Evolutionary conservation across 169 alveolate species (phyloP).

Genomic region (Plasmodium relictum): DNA sequence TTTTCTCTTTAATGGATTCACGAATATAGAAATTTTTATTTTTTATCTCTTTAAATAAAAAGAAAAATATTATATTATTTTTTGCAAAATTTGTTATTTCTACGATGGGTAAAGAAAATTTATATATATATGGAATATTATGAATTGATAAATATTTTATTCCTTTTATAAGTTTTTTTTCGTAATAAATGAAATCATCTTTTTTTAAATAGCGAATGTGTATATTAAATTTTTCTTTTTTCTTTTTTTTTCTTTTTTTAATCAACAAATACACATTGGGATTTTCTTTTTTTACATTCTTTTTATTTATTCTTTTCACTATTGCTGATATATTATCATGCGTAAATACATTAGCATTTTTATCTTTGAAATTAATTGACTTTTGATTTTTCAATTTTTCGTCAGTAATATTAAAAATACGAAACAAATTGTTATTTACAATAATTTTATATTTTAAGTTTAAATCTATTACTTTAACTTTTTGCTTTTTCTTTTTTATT

Average conservation of each 20-base stretch:
- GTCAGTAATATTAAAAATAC: neutral
- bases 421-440: slow-evolving; percentile 4
- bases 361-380: slow-evolving; percentile 6
- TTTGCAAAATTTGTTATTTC: slow-evolving; percentile 43
- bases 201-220: slow-evolving; percentile 61
- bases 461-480: slow-evolving; percentile 9
- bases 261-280: slow-evolving; percentile 19
- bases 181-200: slow-evolving; percentile 23
- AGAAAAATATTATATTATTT: slow-evolving; percentile 37
- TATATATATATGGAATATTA: slow-evolving; percentile 47
- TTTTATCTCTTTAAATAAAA: slow-evolving; percentile 34
- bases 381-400: neutral
- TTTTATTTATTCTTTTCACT: slow-evolving; percentile 18
- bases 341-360: slow-evolving; percentile 17
- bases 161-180: slow-evolving; percentile 40
- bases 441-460: slow-evolving; percentile 15
- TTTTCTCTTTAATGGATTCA: slow-evolving; percentile 2
- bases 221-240: slow-evolving; percentile 59
- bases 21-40: slow-evolving; percentile 23
- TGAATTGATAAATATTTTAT: slow-evolving; percentile 37
- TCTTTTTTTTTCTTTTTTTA: slow-evolving; percentile 61
- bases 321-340: slow-evolving; percentile 39
- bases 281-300: neutral
- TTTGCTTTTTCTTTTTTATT: neutral
- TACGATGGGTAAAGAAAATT: slow-evolving; percentile 38